Percentiles rank a stretch among this genome's conserved stretches.
Evolutionary conservation across 1,284 basidiomycete species (phyloP).

Genomic region (Trichosporon faecale): DNA sequence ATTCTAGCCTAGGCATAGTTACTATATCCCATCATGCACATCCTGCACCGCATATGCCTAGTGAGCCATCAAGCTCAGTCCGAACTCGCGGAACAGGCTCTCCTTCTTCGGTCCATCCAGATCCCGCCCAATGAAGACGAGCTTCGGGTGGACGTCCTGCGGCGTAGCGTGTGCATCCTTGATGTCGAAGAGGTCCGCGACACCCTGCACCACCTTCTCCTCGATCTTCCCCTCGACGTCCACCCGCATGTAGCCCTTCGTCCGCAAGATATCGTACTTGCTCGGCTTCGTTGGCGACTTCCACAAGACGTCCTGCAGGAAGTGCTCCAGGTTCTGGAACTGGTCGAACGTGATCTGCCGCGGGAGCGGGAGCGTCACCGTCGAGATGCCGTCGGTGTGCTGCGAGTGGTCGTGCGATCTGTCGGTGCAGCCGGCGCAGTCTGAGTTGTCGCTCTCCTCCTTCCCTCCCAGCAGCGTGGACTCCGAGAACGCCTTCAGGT

Average conservation of each 20-base stretch:
- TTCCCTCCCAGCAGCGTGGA: background rate
- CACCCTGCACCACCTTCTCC: slow-evolving; percentile 75
- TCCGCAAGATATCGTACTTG: slow-evolving; percentile 63
- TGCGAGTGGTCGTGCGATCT: slow-evolving; percentile 50
- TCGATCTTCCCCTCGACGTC: slow-evolving; percentile 62
- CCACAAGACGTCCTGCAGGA: slow-evolving; percentile 78
- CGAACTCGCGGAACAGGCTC: background rate
- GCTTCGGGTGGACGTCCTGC: slow-evolving; percentile 52
- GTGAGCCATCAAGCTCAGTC: background rate
- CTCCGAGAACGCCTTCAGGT: slow-evolving; percentile 67
- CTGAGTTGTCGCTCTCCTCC: background rate
- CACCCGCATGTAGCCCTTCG: slow-evolving; percentile 70
- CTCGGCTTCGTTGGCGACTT: slow-evolving; percentile 50
- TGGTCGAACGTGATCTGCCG: slow-evolving; percentile 53
- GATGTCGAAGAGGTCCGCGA: slow-evolving; percentile 79
- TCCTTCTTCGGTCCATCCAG: slow-evolving; percentile 48
- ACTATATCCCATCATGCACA: background rate
- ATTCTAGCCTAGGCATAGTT: background rate
- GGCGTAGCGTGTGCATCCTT: slow-evolving; percentile 3
- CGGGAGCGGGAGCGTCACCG: slow-evolving; percentile 63
- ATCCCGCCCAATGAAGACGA: slow-evolving; percentile 83
- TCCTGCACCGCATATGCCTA: background rate
- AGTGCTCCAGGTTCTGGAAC: slow-evolving; percentile 61
- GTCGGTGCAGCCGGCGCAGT: slow-evolving; percentile 21
- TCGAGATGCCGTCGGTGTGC: slow-evolving; percentile 60